Evolutionary conservation across 164 flowering plant genomes (phyloP), one percentile per base, ranked within the genome.

Genomic region (Magnolia kwangsiensis): DNA sequence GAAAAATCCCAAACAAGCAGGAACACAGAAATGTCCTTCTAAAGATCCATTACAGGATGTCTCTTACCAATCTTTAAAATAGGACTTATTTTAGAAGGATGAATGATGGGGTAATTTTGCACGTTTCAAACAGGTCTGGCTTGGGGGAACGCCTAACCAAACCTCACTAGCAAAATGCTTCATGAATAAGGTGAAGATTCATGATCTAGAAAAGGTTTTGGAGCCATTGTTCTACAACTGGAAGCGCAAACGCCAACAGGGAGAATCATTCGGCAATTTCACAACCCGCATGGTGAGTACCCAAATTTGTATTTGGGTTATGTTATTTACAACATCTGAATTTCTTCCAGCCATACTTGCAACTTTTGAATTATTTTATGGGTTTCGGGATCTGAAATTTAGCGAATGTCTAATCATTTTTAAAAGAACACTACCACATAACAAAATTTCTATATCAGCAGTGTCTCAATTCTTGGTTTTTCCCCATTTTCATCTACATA

Each of bases 241-340:
- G 99, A 94, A 84, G 72, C 86, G 79, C 45, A 83, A 87, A 75
- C 82, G 97, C 11, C 83, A 82, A 71, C 76, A 85, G 24, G 87
- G 89, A 75, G 99, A 96, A 87, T 93, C 99, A 88, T 96, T 96
- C 59, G 99, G 99, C 64, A 87, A 83, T 77, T 96, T 92, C 86
- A 80, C 96, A 67, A 91, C 63, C 80, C 96, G 98, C 63, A 58
- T 91, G 88, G 99, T 96, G 69, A 83, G 90, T 64, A 71, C n/a
- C 24, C 6, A 59, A 72, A 16, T 6, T 29, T 29, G n/a, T 18
- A 31, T 68, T 18, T 8, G 29, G 18, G 45, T 37, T 7, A 37
- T 37, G 7, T 0, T 37, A 37, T 37, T 5, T 37, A 5, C 45
- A 37, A 37, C 45, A 3, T 3, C 45, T 37, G 7, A 37, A 37